Percentiles rank a stretch among this genome's conserved stretches.
Conservation (phyloP, 208 protist genomes). For the Acanthamoeba castellanii region DNA sequence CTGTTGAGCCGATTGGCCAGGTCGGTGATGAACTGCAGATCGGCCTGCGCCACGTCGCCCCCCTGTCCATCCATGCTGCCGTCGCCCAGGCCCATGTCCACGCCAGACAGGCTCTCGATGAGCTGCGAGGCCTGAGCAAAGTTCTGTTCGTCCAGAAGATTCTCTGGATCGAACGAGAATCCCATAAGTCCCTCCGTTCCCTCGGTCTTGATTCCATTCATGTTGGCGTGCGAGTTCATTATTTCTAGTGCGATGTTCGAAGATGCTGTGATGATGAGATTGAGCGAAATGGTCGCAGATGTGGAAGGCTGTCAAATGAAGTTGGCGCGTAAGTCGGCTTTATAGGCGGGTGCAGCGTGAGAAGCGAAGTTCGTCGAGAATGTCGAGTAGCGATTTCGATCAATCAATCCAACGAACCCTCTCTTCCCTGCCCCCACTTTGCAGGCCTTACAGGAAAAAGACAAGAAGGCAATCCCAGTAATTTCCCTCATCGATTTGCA, state of each 20-base stretch:
- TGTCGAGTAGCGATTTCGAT: background rate
- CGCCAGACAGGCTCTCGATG: constrained; percentile 52
- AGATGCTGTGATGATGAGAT: constrained; percentile 7
- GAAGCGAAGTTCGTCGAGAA: background rate
- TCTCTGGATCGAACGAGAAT: constrained; percentile 67
- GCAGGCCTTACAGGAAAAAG: constrained; percentile 9
- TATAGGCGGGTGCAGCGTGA: no score
- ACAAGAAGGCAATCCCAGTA: background rate
- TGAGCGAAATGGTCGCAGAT: background rate
- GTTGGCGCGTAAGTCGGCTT: background rate
- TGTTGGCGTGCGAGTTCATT: constrained; percentile 31
- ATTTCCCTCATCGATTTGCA: background rate
- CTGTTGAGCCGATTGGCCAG: constrained; percentile 44
- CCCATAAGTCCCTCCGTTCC: background rate
- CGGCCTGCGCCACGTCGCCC: background rate
- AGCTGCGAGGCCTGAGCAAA: constrained; percentile 48
- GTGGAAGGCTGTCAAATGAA: background rate
- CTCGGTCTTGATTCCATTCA: background rate
- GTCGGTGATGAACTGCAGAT: constrained; percentile 49
- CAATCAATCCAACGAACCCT: background rate
- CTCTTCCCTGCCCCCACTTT: background rate
- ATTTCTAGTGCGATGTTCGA: background rate
- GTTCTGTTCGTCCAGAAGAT: constrained; percentile 70
- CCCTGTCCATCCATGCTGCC: background rate
- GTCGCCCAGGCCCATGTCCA: constrained; percentile 16